phyloP scores from a whole-genome alignment of 1,284 basidiomycete genomes.

The Fistulina hepatica region DNA sequence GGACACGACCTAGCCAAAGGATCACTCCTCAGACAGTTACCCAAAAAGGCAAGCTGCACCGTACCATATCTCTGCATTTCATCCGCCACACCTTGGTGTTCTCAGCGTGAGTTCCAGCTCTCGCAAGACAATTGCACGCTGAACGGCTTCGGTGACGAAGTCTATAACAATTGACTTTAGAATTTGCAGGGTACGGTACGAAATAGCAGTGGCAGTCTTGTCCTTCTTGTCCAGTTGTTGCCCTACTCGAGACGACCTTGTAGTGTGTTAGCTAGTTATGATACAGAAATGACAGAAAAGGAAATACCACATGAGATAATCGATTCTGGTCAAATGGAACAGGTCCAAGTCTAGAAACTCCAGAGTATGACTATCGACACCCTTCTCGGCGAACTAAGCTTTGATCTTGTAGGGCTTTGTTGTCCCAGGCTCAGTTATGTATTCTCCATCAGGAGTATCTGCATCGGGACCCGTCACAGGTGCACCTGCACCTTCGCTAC shows the following conservation, averaged over 20 bases:
- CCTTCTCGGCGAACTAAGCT: too few species aligned
- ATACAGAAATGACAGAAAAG: constrained; percentile 7
- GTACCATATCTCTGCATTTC: constrained; percentile 22
- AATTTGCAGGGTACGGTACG: constrained; percentile 27
- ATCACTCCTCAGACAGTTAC: constrained; percentile 4
- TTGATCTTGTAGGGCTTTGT: not conserved
- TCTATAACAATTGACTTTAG: constrained; percentile 34
- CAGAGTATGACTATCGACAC: too few species aligned
- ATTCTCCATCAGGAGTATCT: not conserved
- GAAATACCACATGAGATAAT: constrained; percentile 1
- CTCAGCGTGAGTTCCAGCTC: constrained; percentile 47
- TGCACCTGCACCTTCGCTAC: constrained; percentile 11
- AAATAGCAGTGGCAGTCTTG: constrained; percentile 18
- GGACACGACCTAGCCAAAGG: constrained; percentile 26
- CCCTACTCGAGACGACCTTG: too few species aligned
- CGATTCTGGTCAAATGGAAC: not conserved
- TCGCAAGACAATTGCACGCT: constrained; percentile 37
- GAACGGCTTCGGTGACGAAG: constrained; percentile 41
- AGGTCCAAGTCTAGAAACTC: too few species aligned
- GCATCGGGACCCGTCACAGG: constrained; percentile 1
- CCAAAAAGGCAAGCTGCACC: not conserved
- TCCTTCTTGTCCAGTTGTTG: too few species aligned
- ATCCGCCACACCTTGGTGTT: constrained; percentile 49
- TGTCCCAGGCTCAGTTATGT: too few species aligned
- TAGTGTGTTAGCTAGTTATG: constrained; percentile 10